phyloP scores from a whole-genome alignment of 257 asterid species.

The Nicotiana noctiflora region DNA sequence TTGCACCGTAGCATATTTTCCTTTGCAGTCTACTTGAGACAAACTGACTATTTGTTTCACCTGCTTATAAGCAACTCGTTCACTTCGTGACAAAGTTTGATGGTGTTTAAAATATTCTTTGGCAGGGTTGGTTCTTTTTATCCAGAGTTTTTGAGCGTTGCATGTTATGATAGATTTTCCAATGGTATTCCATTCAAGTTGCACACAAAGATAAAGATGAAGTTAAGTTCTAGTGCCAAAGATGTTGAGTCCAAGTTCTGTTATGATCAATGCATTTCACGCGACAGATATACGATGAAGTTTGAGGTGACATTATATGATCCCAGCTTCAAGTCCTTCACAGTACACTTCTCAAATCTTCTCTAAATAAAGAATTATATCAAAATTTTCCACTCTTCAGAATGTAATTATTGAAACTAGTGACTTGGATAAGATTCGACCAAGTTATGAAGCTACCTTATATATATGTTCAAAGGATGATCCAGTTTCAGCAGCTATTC shows the following conservation, averaged over 20 bases:
- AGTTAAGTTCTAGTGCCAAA: slow-evolving; percentile 16
- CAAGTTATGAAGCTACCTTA: slow-evolving; percentile 41
- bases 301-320: slow-evolving; percentile 33
- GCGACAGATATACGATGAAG: slow-evolving; percentile 21
- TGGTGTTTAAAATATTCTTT: slow-evolving; percentile 3
- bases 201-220: slow-evolving; percentile 24
- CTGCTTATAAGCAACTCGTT: not conserved
- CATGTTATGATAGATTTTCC: slow-evolving; percentile 38
- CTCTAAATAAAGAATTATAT: not conserved
- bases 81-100: not conserved
- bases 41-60: not conserved
- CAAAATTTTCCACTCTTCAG: slow-evolving; percentile 21
- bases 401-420: slow-evolving; percentile 24
- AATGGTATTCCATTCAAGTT: slow-evolving; percentile 31
- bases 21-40: not conserved
- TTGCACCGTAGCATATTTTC: too few relatives aligned
- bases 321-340: not conserved
- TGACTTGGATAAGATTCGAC: slow-evolving; percentile 42
- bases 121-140: slow-evolving; percentile 47
- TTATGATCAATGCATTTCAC: slow-evolving; percentile 21
- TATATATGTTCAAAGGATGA: slow-evolving; percentile 29
- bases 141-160: slow-evolving; percentile 28
- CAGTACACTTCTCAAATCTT: not conserved
- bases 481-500: slow-evolving; percentile 23
- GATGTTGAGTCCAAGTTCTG: slow-evolving; percentile 19